Conservation (phyloP, 2,329 filamentous ascomycete species). For the Stachybotrys elegans region DNA sequence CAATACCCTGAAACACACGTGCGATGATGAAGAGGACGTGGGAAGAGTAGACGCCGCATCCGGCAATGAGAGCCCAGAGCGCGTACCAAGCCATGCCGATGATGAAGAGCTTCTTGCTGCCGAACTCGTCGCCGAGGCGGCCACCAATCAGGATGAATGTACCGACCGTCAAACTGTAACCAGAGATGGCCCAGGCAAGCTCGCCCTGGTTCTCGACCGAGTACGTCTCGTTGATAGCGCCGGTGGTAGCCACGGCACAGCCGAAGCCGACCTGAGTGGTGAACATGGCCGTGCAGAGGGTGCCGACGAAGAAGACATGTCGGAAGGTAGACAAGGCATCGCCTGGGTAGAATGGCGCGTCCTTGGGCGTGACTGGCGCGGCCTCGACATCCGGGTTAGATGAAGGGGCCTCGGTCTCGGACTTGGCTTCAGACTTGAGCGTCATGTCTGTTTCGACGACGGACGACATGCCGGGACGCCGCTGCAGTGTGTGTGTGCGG, state of each 20-base stretch:
- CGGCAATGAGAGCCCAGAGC: conserved; percentile 38
- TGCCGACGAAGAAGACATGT: conserved; percentile 5
- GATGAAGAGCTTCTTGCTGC: conserved; percentile 42
- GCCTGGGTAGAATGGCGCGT: background rate
- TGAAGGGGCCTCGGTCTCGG: background rate
- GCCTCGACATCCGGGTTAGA: background rate
- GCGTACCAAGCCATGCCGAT: conserved; percentile 36
- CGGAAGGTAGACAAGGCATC: background rate
- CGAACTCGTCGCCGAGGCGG: conserved; percentile 47
- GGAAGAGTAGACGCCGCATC: conserved; percentile 33
- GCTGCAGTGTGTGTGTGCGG: too few relatives aligned
- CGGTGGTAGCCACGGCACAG: conserved; percentile 3
- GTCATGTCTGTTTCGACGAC: background rate
- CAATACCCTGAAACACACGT: conserved; percentile 40
- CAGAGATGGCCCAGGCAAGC: conserved; percentile 2
- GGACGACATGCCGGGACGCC: too few relatives aligned
- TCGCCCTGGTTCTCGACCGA: conserved; percentile 5
- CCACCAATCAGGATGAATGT: conserved; percentile 49
- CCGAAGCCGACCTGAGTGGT: conserved; percentile 5
- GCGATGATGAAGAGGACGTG: conserved; percentile 29
- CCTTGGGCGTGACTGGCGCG: background rate
- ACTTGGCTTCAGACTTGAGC: background rate
- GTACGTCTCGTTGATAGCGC: conserved; percentile 4
- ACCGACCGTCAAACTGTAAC: conserved; percentile 40
- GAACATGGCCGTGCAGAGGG: conserved; percentile 8